Evolutionary conservation across 2,329 filamentous ascomycete species (phyloP).

Genomic region (Fusarium humuli): DNA sequence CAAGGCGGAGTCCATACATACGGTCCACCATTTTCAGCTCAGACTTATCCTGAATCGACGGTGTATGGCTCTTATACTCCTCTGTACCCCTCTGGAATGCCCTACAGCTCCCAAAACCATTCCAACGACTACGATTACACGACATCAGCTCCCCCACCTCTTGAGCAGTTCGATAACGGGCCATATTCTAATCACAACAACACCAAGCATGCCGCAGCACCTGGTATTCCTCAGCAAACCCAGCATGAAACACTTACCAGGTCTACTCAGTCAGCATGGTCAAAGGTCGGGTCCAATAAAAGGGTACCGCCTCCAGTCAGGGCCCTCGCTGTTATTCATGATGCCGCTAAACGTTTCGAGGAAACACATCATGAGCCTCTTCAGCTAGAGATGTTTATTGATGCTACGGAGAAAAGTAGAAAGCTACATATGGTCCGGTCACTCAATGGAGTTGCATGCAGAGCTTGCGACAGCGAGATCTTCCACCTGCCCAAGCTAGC

Average conservation of each 20-base stretch:
- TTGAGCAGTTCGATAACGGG: conserved; percentile 7
- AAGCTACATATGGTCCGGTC: conserved; percentile 68
- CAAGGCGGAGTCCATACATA: conserved; percentile 25
- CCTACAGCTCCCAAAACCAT: conserved; percentile 9
- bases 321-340: conserved; percentile 72
- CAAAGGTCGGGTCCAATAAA: conserved; percentile 67
- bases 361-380: conserved; percentile 68
- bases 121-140: conserved; percentile 22
- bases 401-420: conserved; percentile 66
- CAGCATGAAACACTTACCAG: conserved; percentile 66
- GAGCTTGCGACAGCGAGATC: conserved; percentile 60
- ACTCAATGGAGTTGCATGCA: conserved; percentile 66
- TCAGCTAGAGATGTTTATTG: conserved; percentile 68
- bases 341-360: conserved; percentile 68
- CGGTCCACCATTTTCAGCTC: conserved; percentile 13
- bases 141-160: background rate
- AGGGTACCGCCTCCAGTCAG: conserved; percentile 72
- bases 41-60: conserved; percentile 25
- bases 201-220: background rate
- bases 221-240: conserved; percentile 51
- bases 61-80: conserved; percentile 28
- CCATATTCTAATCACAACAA: conserved; percentile 13
- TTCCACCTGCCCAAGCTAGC: conserved; percentile 71
- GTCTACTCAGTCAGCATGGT: conserved; percentile 72
- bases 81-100: conserved; percentile 7